Evolutionary conservation across 2,329 filamentous ascomycete genomes (phyloP), one percentile per base, ranked within the genome.

Genomic region (Talaromyces sp.): DNA sequence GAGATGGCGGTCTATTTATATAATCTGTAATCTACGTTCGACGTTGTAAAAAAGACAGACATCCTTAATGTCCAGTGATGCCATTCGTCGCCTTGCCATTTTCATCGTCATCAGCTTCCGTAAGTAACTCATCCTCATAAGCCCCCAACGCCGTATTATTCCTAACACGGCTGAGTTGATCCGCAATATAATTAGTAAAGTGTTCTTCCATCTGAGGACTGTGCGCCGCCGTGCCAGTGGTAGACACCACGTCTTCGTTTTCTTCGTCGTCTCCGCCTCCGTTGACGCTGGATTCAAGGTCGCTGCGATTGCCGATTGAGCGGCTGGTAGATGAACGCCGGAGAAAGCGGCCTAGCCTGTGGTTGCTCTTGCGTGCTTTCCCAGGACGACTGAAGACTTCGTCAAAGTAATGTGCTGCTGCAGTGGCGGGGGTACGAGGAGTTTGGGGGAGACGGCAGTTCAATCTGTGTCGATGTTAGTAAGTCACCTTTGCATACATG

Each of bases 321-420:
- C 93, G 85, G 43, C 84, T 85, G 0, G 89, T 92, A 4, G 91
- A 93, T 4, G 89, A 91, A 57, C 91, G 86, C 37, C 90, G 87
- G 65, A 93, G 79, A 17, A 79, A 77, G 19, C 73, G 70, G 10
- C 53, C 75, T 67, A 62, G 76, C 67, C 59, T 69, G 59, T 53
- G 74, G 28, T 28, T 4, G 3, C 48, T 33, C 35, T 52, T 52
- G 33, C 19, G 7, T 64, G 67, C 77, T 64, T 76, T 79, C 64
- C 56, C 68, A 60, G 62, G 79, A 36, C 86, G 83, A 55, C 81
- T 81, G 73, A 96, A 88, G 60, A 91, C 84, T 68, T 97, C 93
- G 67, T 97, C 93, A 70, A 97, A 97, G 79, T 97, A 97, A 72
- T 97, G 92, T 7, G 88, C 83, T 75, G 95, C 93, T 40, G 87